Evolutionary conservation across 768 basidiomycete genomes (phyloP).

Genomic region (Rubroboletus satanas): DNA sequence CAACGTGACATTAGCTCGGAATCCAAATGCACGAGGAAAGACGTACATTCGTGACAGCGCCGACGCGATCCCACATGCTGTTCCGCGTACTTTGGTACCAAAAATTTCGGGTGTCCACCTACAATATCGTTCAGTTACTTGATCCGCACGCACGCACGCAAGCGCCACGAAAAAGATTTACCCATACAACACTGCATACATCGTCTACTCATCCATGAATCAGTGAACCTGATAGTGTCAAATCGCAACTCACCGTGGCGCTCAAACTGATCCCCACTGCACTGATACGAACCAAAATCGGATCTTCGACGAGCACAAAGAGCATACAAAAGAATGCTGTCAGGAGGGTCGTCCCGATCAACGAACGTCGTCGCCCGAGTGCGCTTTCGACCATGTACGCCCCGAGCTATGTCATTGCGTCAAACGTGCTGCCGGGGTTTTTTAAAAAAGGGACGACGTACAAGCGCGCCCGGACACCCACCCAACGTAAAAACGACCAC

Average conservation of each 20-base stretch:
- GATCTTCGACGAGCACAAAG: constrained; percentile 58
- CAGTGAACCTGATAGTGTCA: background rate
- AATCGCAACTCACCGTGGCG: constrained; percentile 43
- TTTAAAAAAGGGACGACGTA: constrained; percentile 37
- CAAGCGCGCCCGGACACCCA: constrained; percentile 80
- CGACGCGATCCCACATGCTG: constrained; percentile 84
- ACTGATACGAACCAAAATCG: constrained; percentile 58
- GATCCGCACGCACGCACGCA: background rate
- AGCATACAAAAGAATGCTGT: constrained; percentile 72
- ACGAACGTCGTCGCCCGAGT: constrained; percentile 66
- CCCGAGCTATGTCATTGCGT: constrained; percentile 53
- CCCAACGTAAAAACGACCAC: constrained; percentile 83
- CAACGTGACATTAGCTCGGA: too few species aligned
- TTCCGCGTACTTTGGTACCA: constrained; percentile 79
- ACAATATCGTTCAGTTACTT: background rate
- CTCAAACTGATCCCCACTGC: constrained; percentile 77
- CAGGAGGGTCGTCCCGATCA: constrained; percentile 70
- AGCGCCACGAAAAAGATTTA: constrained; percentile 1
- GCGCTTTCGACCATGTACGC: constrained; percentile 73
- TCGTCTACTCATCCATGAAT: constrained; percentile 42
- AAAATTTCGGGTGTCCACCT: constrained; percentile 88
- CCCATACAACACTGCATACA: constrained; percentile 88
- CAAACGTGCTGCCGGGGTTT: background rate
- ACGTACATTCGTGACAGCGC: constrained; percentile 80
- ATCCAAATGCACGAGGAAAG: background rate